These are phyloP conservation scores for Trametes cingulata DNA, from an alignment of 768 basidiomycete species.

Conservation along the genomic window DNA sequence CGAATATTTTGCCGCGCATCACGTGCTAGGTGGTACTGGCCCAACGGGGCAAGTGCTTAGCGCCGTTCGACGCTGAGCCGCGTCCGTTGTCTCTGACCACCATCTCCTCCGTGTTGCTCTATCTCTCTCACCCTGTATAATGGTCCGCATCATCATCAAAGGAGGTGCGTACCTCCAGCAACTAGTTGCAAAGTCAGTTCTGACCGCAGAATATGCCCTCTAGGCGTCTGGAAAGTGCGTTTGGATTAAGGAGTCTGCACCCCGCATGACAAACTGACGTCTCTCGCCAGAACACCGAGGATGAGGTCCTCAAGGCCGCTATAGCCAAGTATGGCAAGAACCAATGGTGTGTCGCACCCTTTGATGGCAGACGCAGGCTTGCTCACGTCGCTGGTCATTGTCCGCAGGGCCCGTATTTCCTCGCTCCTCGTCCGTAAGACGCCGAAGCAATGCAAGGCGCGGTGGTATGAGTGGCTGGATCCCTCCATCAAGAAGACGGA, in stretches of 20 bases:
- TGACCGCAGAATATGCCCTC: background rate
- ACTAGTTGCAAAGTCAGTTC: background rate
- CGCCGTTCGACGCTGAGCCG: background rate
- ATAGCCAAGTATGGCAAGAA: slow-evolving; percentile 98
- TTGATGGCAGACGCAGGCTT: background rate
- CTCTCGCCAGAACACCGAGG: slow-evolving; percentile 78
- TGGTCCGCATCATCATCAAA: slow-evolving; percentile 93
- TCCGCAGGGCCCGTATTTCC: slow-evolving; percentile 91
- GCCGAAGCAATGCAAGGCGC: slow-evolving; percentile 98
- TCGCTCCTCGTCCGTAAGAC: slow-evolving; percentile 97
- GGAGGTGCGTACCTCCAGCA: slow-evolving; percentile 54
- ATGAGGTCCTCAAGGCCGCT: slow-evolving; percentile 98
- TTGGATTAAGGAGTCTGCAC: background rate
- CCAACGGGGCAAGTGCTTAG: slow-evolving; percentile 7
- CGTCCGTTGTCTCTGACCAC: slow-evolving; percentile 21
- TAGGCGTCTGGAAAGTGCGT: slow-evolving; percentile 81
- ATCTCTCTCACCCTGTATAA: slow-evolving; percentile 29
- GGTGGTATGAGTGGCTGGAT: slow-evolving; percentile 99
- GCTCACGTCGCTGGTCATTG: background rate
- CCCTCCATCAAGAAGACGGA: slow-evolving; percentile 99
- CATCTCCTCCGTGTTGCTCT: background rate
- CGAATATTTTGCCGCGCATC: background rate
- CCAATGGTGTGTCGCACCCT: slow-evolving; percentile 62
- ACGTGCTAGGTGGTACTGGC: slow-evolving; percentile 6
- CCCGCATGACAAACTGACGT: slow-evolving; percentile 18